phyloP scores from a whole-genome alignment of 306 rosid species.

The Glycine latifolia region DNA sequence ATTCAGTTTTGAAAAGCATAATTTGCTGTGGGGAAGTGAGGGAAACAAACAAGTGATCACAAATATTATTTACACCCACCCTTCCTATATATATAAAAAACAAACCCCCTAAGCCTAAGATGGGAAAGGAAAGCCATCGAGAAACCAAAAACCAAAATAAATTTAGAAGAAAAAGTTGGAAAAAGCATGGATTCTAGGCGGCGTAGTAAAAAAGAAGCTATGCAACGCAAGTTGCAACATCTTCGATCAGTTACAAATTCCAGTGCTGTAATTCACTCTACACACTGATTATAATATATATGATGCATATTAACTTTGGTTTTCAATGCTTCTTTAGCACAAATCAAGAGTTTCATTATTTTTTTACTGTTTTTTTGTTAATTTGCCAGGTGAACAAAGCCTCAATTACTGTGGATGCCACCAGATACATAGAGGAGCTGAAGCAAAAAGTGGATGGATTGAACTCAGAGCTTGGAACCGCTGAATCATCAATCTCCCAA shows the following conservation, averaged over 20 bases:
- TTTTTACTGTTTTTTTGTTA: background rate
- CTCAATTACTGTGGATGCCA: constrained; percentile 79
- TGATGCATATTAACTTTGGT: background rate
- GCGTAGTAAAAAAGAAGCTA: constrained; percentile 57
- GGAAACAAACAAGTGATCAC: constrained; percentile 49
- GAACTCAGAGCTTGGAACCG: constrained; percentile 58
- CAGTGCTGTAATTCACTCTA: constrained; percentile 36
- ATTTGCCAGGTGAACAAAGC: constrained; percentile 68
- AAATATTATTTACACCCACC: constrained; percentile 43
- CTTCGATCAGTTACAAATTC: constrained; percentile 42
- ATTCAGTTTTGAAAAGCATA: constrained; percentile 33
- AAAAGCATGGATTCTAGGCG: constrained; percentile 58
- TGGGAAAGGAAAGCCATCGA: constrained; percentile 10
- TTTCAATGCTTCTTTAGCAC: background rate
- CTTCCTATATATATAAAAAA: constrained; percentile 28
- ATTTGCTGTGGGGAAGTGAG: constrained; percentile 54
- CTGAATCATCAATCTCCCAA: constrained; percentile 51
- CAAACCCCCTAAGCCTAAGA: constrained; percentile 4
- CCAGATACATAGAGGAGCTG: constrained; percentile 74
- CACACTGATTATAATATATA: constrained; percentile 2
- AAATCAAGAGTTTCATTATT: background rate
- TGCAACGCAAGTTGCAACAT: constrained; percentile 54
- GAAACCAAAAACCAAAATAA: constrained; percentile 33
- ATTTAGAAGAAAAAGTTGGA: background rate
- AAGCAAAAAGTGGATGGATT: constrained; percentile 69